phyloP scores from a whole-genome alignment of 768 basidiomycete genomes.

The Gautieria morchelliformis region DNA sequence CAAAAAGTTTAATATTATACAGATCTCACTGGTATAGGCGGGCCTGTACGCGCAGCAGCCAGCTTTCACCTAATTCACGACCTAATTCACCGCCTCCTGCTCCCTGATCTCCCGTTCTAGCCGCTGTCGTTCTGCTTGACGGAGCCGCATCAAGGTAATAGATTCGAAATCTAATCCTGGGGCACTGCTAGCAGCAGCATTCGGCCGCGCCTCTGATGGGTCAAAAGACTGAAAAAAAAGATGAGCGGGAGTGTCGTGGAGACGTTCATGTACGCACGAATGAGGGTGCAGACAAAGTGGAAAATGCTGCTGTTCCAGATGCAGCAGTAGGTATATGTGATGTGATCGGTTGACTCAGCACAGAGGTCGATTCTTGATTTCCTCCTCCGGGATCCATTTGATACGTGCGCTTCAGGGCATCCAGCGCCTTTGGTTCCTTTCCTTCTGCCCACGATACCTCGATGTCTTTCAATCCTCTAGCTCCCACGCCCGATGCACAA shows the following conservation, averaged over 20 bases:
- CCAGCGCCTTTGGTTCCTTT: conserved; percentile 62
- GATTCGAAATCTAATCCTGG: conserved; percentile 66
- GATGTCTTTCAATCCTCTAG: conserved; percentile 46
- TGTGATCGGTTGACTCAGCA: neutral
- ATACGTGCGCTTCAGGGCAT: conserved; percentile 40
- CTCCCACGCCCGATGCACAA: conserved; percentile 43
- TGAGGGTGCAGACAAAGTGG: conserved; percentile 4
- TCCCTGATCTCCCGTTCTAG: conserved; percentile 34
- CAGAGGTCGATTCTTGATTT: neutral
- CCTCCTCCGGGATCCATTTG: neutral
- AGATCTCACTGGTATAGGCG: too few species aligned
- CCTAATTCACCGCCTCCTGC: neutral
- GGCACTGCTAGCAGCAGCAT: conserved; percentile 14
- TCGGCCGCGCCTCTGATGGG: conserved; percentile 3
- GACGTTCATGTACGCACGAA: neutral
- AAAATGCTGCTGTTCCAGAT: neutral
- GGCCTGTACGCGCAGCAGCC: too few species aligned
- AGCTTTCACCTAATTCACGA: too few species aligned
- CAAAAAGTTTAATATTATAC: too few species aligned
- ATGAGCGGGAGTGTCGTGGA: neutral
- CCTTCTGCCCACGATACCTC: conserved; percentile 70
- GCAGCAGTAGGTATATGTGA: neutral
- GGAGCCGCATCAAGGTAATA: conserved; percentile 67
- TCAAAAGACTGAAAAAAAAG: neutral
- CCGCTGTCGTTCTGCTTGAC: conserved; percentile 71